Base-by-base conservation (phyloP, 2,329 filamentous ascomycete species). In the Acrodontium crateriforme region DNA sequence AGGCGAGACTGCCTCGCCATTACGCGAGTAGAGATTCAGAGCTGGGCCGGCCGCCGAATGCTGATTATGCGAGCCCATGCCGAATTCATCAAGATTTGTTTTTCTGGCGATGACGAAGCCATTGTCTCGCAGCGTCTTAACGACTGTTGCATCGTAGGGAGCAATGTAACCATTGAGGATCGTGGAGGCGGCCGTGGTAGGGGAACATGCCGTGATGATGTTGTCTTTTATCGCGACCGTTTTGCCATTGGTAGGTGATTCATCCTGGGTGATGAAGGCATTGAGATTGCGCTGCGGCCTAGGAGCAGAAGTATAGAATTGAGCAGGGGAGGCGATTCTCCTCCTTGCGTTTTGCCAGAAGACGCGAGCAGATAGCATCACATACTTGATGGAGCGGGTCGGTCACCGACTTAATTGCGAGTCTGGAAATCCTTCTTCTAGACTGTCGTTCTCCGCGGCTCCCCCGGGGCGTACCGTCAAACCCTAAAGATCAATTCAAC, bases 41-140 rank as follows among this genome's bases (percentile, higher is more conserved):
- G 87, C 78, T 1, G 70, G 51, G 2, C 79, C 80, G 42, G 75
- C 72, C 30, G 63, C 56, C 1, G 82, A 84, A 44, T 76, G 59
- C 12, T 64, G 67, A 2, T 75, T 78, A 49, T 93, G 77, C 6
- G 83, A 91, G 2, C 84, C 84, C 85, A 93, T 93, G 16, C 85
- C 84, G 50, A 93, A 93, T 50, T 92, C 89, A 56, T 95, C 89
- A 63, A 95, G 74, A 50, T 92, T 93, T 2, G 83, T 85, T 15
- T 93, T 93, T 5, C 78, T 78, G 2, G 74, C 64, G 2, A 87
- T 52, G 5, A 67, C 52, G 5, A 71, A 74, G 22, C 77, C 78
- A 4, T 68, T 64, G 16, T 60, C 50, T 31, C 69, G 67, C 18
- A 94, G 64, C 42, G 75, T 69, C 28, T 65, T 58, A 18, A 91